These are phyloP conservation scores for Glaciozyma martinii DNA, from an alignment of 768 basidiomycete species.

Conservation along the genomic window DNA sequence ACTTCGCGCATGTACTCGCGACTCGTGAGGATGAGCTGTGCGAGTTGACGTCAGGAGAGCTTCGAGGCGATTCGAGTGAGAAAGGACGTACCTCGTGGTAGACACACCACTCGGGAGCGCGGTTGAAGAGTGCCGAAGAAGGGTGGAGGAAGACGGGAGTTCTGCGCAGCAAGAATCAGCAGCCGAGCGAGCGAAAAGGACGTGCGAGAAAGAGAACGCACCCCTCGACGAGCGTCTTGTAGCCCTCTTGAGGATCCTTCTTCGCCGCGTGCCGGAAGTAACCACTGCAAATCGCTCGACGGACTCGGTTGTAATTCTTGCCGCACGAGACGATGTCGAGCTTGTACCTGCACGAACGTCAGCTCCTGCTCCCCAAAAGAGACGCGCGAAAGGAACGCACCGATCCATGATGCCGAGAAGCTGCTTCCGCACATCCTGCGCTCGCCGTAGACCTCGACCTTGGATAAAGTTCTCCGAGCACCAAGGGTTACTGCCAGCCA, in stretches of 20 bases:
- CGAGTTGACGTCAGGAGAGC: background rate
- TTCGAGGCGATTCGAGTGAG: slow-evolving; percentile 45
- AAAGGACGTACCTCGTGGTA: slow-evolving; percentile 95
- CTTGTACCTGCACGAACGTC: slow-evolving; percentile 58
- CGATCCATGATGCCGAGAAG: slow-evolving; percentile 97
- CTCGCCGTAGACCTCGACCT: slow-evolving; percentile 89
- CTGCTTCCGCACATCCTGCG: slow-evolving; percentile 96
- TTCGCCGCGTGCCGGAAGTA: slow-evolving; percentile 98
- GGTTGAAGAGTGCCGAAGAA: slow-evolving; percentile 83
- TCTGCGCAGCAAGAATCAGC: slow-evolving; percentile 7
- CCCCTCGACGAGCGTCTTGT: slow-evolving; percentile 93
- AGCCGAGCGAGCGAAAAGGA: slow-evolving; percentile 31
- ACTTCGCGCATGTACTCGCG: slow-evolving; percentile 46
- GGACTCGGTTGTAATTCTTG: slow-evolving; percentile 87
- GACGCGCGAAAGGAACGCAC: slow-evolving; percentile 43
- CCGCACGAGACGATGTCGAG: slow-evolving; percentile 88
- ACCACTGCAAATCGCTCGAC: slow-evolving; percentile 91
- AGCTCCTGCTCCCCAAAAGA: background rate
- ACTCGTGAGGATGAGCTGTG: slow-evolving; percentile 9
- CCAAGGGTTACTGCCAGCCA: slow-evolving; percentile 63
- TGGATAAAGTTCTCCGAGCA: slow-evolving; percentile 99
- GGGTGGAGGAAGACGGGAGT: slow-evolving; percentile 99
- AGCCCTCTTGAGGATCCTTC: slow-evolving; percentile 90
- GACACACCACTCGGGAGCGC: slow-evolving; percentile 88
- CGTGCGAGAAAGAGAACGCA: background rate